phyloP scores from a whole-genome alignment of 805 yeast species.

The Metschnikowia shivogae region DNA sequence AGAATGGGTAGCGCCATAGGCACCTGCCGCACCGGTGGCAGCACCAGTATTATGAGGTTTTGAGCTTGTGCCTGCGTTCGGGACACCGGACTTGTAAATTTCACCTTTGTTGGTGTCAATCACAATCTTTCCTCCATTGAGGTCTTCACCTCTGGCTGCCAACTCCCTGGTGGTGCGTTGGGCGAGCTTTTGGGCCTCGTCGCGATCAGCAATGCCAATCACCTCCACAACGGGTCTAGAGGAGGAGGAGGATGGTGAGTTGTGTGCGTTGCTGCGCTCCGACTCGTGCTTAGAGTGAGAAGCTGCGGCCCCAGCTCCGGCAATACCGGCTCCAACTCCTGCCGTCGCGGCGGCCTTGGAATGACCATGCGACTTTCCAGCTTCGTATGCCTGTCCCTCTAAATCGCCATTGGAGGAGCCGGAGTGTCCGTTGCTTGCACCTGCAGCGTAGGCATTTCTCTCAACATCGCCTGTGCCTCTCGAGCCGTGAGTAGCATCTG shows the following conservation, averaged over 20 bases:
- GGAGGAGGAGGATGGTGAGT: neutral
- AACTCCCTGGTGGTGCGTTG: constrained; percentile 29
- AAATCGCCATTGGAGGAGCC: neutral
- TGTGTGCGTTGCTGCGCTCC: neutral
- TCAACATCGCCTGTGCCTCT: neutral
- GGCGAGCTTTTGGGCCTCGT: constrained; percentile 29
- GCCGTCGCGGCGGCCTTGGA: too few species aligned
- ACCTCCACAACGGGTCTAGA: constrained; percentile 27
- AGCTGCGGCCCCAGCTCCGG: constrained; percentile 1
- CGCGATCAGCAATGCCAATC: constrained; percentile 30
- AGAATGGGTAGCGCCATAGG: neutral
- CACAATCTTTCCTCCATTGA: constrained; percentile 30
- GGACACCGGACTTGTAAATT: constrained; percentile 18
- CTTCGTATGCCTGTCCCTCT: constrained; percentile 4
- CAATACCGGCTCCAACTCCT: neutral
- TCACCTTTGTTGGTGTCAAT: constrained; percentile 33
- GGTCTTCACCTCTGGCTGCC: constrained; percentile 29
- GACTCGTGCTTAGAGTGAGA: neutral
- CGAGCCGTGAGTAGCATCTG: too few species aligned
- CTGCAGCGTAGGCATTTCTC: neutral
- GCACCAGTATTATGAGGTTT: neutral
- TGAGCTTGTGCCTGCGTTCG: neutral
- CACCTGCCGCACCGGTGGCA: neutral
- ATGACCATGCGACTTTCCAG: neutral
- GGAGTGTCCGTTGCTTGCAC: neutral